Conservation (phyloP, 108 stramenopile genomes). For the Fistulifera solaris region DNA sequence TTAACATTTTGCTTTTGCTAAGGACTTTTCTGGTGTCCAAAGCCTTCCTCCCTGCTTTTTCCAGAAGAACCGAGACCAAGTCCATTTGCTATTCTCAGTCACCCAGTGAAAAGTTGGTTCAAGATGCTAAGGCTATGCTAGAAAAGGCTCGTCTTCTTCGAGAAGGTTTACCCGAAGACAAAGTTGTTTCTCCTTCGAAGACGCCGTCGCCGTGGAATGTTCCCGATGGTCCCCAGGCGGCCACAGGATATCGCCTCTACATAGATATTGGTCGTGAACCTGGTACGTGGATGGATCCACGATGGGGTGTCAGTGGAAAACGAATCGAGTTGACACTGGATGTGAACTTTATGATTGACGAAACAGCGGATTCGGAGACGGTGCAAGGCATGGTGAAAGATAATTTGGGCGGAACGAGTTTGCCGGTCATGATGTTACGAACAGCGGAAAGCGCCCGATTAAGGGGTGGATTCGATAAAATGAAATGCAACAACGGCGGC, state of each 20-base stretch:
- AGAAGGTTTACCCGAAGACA: no score
- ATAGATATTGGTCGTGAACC: slow-evolving; percentile 63
- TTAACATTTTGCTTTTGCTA: no score
- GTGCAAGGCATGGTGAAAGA: slow-evolving; percentile 37
- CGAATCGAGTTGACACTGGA: slow-evolving; percentile 59
- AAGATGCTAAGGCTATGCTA: no score
- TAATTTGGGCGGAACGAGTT: slow-evolving; percentile 29
- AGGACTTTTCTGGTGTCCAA: no score
- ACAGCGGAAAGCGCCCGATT: slow-evolving; percentile 39
- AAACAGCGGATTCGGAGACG: slow-evolving; percentile 17
- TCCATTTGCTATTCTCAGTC: no score
- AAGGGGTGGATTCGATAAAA: slow-evolving; percentile 53
- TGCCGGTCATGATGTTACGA: slow-evolving; percentile 21
- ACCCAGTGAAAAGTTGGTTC: no score
- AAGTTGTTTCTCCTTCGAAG: no score
- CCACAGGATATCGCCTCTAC: slow-evolving; percentile 39
- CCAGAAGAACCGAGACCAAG: no score
- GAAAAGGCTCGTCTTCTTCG: no score
- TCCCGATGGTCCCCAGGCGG: neutral
- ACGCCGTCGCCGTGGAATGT: no score
- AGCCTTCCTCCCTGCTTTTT: no score
- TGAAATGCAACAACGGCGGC: slow-evolving; percentile 38
- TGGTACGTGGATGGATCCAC: slow-evolving; percentile 78
- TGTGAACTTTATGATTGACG: slow-evolving; percentile 26
- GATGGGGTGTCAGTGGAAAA: slow-evolving; percentile 66